Conservation (phyloP, 2,329 filamentous ascomycete genomes). For the Colletotrichum trifolii region DNA sequence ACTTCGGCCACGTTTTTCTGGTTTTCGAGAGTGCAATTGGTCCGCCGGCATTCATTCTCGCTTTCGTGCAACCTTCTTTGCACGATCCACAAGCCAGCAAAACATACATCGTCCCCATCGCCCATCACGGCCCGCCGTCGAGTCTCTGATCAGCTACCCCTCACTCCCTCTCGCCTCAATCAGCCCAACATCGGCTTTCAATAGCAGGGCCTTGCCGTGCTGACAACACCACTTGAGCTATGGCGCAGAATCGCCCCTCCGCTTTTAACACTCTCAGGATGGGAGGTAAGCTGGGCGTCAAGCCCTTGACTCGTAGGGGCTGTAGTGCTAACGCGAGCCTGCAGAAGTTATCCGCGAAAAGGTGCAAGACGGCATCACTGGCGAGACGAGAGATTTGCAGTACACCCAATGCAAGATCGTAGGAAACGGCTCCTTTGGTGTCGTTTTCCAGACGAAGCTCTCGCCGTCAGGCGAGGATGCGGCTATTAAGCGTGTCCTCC, state of each 20-base stretch:
- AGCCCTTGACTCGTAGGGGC: slow-evolving; percentile 18
- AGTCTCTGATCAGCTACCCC: slow-evolving; percentile 43
- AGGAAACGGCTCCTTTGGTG: slow-evolving; percentile 97
- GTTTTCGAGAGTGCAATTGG: slow-evolving; percentile 26
- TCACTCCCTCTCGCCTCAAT: slow-evolving; percentile 41
- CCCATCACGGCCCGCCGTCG: slow-evolving; percentile 51
- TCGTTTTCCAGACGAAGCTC: slow-evolving; percentile 99
- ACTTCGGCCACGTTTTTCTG: background rate
- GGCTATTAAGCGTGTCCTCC: slow-evolving; percentile 97
- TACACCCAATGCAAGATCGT: slow-evolving; percentile 99
- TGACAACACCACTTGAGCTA: slow-evolving; percentile 49
- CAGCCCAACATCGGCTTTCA: slow-evolving; percentile 34
- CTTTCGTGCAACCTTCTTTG: slow-evolving; percentile 27
- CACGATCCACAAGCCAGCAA: slow-evolving; percentile 13
- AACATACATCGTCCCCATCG: slow-evolving; percentile 37
- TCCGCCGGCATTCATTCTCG: slow-evolving; percentile 7
- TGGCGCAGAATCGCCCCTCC: slow-evolving; percentile 93
- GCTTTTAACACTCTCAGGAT: slow-evolving; percentile 90
- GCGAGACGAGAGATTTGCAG: slow-evolving; percentile 95
- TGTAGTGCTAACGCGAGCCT: slow-evolving; percentile 23
- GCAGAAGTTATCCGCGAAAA: slow-evolving; percentile 98
- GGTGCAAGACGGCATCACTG: slow-evolving; percentile 97
- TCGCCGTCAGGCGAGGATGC: slow-evolving; percentile 98
- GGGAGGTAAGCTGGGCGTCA: slow-evolving; percentile 79
- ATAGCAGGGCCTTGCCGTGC: slow-evolving; percentile 37